Conservation (phyloP, 2,329 filamentous ascomycete species). For the Claviceps spartinae region DNA sequence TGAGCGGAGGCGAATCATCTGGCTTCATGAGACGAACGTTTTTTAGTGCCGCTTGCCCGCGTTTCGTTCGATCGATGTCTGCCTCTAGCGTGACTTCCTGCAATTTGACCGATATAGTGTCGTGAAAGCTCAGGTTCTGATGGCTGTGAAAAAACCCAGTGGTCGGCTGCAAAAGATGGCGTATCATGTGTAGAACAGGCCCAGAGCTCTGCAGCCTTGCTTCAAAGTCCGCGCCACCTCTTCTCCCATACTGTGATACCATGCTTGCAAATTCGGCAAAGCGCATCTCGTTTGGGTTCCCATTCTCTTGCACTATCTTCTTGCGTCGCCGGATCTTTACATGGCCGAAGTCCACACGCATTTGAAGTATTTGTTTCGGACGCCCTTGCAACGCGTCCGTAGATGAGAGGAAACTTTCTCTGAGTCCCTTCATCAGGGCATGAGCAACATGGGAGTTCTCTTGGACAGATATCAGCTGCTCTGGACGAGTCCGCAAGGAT, state of each 20-base stretch:
- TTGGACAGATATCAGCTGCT: neutral
- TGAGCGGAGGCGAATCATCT: slow-evolving; percentile 13
- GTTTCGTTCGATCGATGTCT: slow-evolving; percentile 5
- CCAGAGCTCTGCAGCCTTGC: slow-evolving; percentile 7
- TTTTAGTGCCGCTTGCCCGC: slow-evolving; percentile 10
- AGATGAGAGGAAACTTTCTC: slow-evolving; percentile 4
- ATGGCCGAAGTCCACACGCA: slow-evolving; percentile 21
- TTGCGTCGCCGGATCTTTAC: slow-evolving; percentile 15
- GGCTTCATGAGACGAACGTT: slow-evolving; percentile 11
- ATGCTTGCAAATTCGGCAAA: slow-evolving; percentile 14
- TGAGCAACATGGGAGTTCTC: neutral
- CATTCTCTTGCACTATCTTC: slow-evolving; percentile 7
- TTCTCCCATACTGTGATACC: slow-evolving; percentile 14
- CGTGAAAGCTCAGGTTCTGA: slow-evolving; percentile 7
- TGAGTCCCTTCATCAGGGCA: slow-evolving; percentile 1
- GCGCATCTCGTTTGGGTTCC: slow-evolving; percentile 10
- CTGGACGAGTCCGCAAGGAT: neutral
- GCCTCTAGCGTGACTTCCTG: slow-evolving; percentile 11
- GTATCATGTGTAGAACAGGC: slow-evolving; percentile 3
- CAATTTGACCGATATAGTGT: slow-evolving; percentile 9
- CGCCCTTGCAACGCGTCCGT: slow-evolving; percentile 13
- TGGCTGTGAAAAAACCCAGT: slow-evolving; percentile 7
- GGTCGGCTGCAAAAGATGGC: slow-evolving; percentile 4
- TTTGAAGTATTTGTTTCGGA: slow-evolving; percentile 13
- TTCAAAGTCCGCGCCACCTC: slow-evolving; percentile 17